Percentiles rank a stretch among this genome's conserved stretches.
Evolutionary conservation across 2,329 filamentous ascomycete genomes (phyloP).

Genomic region (Aspergillus calidoustus): DNA sequence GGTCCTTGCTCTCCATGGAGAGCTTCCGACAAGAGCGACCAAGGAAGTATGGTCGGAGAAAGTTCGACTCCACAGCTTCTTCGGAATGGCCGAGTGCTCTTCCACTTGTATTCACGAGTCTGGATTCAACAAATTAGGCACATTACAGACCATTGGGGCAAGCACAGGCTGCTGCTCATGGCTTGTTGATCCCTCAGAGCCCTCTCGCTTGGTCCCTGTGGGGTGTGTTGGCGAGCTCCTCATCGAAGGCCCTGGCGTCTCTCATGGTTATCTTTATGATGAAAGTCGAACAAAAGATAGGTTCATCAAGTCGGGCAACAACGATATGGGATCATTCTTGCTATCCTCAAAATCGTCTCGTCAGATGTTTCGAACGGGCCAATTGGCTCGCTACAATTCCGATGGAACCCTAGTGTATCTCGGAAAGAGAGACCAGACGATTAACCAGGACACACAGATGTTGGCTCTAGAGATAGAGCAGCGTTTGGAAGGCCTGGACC

Average conservation of each 20-base stretch:
- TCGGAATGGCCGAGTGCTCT: constrained; percentile 33
- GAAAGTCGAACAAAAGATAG: constrained; percentile 54
- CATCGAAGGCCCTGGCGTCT: constrained; percentile 53
- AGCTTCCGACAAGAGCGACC: background rate
- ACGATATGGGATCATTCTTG: background rate
- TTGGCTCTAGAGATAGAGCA: constrained; percentile 22
- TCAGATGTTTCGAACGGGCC: constrained; percentile 43
- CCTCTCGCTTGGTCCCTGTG: constrained; percentile 38
- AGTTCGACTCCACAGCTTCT: constrained; percentile 28
- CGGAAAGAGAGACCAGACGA: constrained; percentile 34
- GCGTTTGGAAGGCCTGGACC: constrained; percentile 17
- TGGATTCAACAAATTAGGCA: background rate
- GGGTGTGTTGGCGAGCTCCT: constrained; percentile 34
- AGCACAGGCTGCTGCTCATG: constrained; percentile 34
- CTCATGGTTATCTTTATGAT: constrained; percentile 61
- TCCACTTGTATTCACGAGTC: constrained; percentile 28
- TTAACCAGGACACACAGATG: background rate
- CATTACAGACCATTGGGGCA: constrained; percentile 27
- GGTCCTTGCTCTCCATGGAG: constrained; percentile 29
- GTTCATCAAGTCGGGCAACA: constrained; percentile 54
- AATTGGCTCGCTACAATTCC: constrained; percentile 43
- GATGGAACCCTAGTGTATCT: constrained; percentile 41
- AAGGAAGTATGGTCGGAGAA: constrained; percentile 16
- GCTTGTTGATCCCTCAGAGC: constrained; percentile 39
- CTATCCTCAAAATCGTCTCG: background rate